phyloP scores from a whole-genome alignment of 192 early-diverging fungal genomes.

The Mortierella claussenii region DNA sequence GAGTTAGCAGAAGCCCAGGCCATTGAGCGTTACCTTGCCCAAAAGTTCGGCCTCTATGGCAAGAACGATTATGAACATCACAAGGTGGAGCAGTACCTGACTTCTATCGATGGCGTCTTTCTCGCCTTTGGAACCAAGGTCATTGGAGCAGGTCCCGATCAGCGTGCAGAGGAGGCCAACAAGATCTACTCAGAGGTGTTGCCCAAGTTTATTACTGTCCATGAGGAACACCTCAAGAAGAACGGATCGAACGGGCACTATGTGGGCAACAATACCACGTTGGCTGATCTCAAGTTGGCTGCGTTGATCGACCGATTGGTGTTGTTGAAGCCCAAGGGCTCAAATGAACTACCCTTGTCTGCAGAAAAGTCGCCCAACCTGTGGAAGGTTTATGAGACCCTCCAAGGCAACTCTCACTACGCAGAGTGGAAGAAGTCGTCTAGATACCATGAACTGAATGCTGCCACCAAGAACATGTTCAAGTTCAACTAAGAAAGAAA shows the following conservation, averaged over 20 bases:
- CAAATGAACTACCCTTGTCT: slow-evolving; percentile 3
- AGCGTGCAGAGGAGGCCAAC: slow-evolving; percentile 37
- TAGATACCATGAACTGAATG: slow-evolving; percentile 7
- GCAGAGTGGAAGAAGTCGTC: slow-evolving; percentile 1
- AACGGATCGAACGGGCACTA: slow-evolving; percentile 69
- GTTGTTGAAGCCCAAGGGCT: slow-evolving; percentile 16
- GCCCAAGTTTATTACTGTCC: slow-evolving; percentile 27
- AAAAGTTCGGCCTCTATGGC: slow-evolving; percentile 33
- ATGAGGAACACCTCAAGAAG: slow-evolving; percentile 55
- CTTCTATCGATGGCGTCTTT: slow-evolving; percentile 23
- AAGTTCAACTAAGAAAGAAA: slow-evolving; percentile 10
- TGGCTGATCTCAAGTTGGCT: slow-evolving; percentile 29
- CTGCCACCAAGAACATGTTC: slow-evolving; percentile 9
- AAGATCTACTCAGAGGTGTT: slow-evolving; percentile 17
- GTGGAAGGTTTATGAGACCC: slow-evolving; percentile 18
- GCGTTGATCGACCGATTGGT: slow-evolving; percentile 10
- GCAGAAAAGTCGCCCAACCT: slow-evolving; percentile 13
- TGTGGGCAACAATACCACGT: slow-evolving; percentile 52
- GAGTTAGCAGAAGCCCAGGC: slow-evolving; percentile 42
- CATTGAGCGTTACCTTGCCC: slow-evolving; percentile 49
- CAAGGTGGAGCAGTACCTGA: slow-evolving; percentile 47
- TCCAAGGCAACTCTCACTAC: neutral
- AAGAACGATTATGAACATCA: slow-evolving; percentile 36
- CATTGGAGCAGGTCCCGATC: slow-evolving; percentile 13
- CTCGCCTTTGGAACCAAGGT: slow-evolving; percentile 16